These are phyloP conservation scores for Eimeria mitis DNA, from an alignment of 169 alveolate genomes.

Conservation along the genomic window DNA sequence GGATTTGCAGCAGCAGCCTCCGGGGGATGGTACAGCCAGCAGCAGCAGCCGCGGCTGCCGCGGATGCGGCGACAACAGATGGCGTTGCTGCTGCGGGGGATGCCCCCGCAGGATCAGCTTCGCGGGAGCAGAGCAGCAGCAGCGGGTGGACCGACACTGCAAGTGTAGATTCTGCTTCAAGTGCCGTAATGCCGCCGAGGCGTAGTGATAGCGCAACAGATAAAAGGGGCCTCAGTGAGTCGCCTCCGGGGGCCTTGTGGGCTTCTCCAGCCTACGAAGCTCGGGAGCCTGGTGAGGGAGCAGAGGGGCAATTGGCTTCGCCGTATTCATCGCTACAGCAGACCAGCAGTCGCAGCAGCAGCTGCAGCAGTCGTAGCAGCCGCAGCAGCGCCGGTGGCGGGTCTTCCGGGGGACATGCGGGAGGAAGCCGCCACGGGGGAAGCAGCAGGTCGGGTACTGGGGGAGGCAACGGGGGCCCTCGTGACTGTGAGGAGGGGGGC, in stretches of 20 bases:
- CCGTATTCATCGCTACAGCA: conserved; percentile 35
- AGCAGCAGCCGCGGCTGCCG: conserved; percentile 67
- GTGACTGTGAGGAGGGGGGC: conserved; percentile 41
- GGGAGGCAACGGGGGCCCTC: conserved; percentile 4
- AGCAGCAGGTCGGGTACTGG: conserved; percentile 22
- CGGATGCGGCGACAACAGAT: no score
- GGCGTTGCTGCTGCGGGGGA: conserved; percentile 37
- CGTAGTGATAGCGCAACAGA: conserved; percentile 22
- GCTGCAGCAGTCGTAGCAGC: conserved; percentile 66
- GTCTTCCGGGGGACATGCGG: background rate
- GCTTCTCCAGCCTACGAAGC: conserved; percentile 34
- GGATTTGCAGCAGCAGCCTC: conserved; percentile 54
- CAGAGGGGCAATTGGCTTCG: conserved; percentile 22
- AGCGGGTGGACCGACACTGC: conserved; percentile 71
- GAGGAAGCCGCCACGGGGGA: conserved; percentile 19
- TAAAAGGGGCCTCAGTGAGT: conserved; percentile 7
- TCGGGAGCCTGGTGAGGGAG: conserved; percentile 35
- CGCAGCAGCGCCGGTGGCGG: conserved; percentile 27
- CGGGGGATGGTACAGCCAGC: conserved; percentile 70
- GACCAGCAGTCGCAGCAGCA: conserved; percentile 74
- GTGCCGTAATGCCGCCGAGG: conserved; percentile 61
- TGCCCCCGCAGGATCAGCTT: conserved; percentile 30
- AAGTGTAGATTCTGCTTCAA: conserved; percentile 20
- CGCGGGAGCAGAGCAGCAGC: conserved; percentile 64
- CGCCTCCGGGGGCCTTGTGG: conserved; percentile 40